Evolutionary conservation across 1,284 basidiomycete species (phyloP), one percentile per base, ranked within the genome.

Genomic region (Irpex sp.): DNA sequence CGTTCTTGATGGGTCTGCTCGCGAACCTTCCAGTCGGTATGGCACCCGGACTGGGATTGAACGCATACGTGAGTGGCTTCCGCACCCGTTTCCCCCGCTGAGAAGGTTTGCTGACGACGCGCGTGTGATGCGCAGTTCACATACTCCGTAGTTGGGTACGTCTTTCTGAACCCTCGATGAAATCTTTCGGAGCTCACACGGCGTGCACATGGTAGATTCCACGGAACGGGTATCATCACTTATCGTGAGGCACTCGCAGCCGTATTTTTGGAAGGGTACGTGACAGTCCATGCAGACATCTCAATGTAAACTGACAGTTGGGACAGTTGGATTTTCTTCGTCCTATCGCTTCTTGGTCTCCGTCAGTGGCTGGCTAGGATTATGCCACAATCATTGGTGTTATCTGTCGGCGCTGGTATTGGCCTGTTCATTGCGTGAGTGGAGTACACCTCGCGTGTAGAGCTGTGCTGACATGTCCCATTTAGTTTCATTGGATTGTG

Each of bases 361-460:
- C 92, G 94, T 64, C 93, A 96, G 79, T 96, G 93, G 94, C 83
- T 96, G 26, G 92, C 90, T 11, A 87, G 94, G 48, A 83, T 94
- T 61, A 93, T 96, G 82, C 94, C 94, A 1, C 90, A 93, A 66
- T 94, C 93, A 2, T 84, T 96, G 57, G 88, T 93, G 47, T 83
- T 94, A 65, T 88, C 92, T 8, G 91, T 94, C 3, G 93, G 93
- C 63, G 87, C 91, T 37, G 93, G 94, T 68, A 96, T 96, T 71
- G 94, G 93, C 62, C 73, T 96, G 15, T 96, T 91, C 78, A 92
- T 92, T 67, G 89, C 89, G 83, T 74, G 61, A 59, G 75, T 80
- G 9, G 6, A 44, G 5, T 52, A 61, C 58, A 8, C 38, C 17
- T 52, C 15, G 31, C 9, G 13, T 26, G 19, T 34, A 56, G 44